Percentiles rank a stretch among this genome's conserved stretches.
These are phyloP conservation scores for Blastobotrys terrestris DNA, from an alignment of 805 yeast species.

Conservation along the genomic window DNA sequence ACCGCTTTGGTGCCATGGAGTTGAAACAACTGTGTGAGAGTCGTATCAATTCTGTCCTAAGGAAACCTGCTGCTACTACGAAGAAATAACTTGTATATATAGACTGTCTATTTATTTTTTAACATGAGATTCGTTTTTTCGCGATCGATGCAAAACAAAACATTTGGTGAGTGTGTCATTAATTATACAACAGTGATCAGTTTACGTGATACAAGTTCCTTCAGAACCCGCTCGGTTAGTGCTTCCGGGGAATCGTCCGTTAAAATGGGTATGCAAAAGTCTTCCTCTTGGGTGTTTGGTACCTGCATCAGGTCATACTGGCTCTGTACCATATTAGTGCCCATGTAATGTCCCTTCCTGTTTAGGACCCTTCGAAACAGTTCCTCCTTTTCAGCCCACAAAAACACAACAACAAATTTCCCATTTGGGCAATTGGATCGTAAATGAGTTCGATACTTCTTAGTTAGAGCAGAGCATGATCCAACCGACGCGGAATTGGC, in stretches of 20 bases:
- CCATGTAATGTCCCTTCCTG: constrained; percentile 83
- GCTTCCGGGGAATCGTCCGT: constrained; percentile 4
- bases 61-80: background rate
- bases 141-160: background rate
- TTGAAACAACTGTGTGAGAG: constrained; percentile 64
- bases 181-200: background rate
- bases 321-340: constrained; percentile 71
- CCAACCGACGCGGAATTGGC: constrained; percentile 42
- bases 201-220: background rate
- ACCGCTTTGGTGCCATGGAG: constrained; percentile 65
- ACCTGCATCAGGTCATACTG: constrained; percentile 72
- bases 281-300: constrained; percentile 36
- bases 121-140: background rate
- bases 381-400: constrained; percentile 58
- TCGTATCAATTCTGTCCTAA: constrained; percentile 33
- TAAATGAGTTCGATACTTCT: constrained; percentile 60
- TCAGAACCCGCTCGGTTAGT: constrained; percentile 1
- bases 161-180: background rate
- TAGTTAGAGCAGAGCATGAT: constrained; percentile 82
- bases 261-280: background rate
- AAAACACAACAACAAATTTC: constrained; percentile 54
- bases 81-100: background rate
- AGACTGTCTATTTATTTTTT: background rate
- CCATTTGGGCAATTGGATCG: constrained; percentile 28
- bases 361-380: constrained; percentile 52